Conservation (phyloP, 305 asterid genomes). For the Vinca major region DNA sequence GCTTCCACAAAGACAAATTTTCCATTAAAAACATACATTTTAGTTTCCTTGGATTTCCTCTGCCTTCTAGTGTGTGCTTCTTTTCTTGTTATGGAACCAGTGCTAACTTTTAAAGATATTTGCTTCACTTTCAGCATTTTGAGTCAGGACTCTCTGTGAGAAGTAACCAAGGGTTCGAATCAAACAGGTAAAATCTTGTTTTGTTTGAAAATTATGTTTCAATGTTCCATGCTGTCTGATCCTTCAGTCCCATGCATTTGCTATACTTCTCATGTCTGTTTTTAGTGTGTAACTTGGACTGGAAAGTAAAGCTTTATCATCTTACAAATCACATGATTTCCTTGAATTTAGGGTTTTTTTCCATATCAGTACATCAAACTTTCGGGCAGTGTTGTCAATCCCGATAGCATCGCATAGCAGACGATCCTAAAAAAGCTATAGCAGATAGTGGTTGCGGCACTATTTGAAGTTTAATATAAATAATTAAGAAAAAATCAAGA, state of each 20-base stretch:
- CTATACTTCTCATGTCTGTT: neutral
- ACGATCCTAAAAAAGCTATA: too few species aligned
- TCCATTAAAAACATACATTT: neutral
- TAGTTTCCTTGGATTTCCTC: conserved; percentile 9
- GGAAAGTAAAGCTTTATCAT: neutral
- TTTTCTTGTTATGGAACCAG: neutral
- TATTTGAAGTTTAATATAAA: too few species aligned
- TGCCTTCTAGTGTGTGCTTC: neutral
- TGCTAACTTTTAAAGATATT: neutral
- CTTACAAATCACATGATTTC: neutral
- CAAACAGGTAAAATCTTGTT: conserved; percentile 49
- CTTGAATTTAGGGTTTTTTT: neutral
- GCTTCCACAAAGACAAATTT: neutral
- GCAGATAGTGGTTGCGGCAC: too few species aligned
- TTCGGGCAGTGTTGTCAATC: too few species aligned
- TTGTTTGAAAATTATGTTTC: neutral
- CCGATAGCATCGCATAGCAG: too few species aligned
- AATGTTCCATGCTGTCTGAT: neutral
- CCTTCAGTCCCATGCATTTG: neutral
- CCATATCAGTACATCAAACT: too few species aligned
- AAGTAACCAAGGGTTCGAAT: conserved; percentile 52
- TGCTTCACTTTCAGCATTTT: conserved; percentile 60
- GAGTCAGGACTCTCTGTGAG: conserved; percentile 85
- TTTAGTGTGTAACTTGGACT: neutral
- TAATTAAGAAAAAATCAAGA: too few species aligned